Evolutionary conservation across 106 monocot species (phyloP).

Genomic region (Allium sativum): DNA sequence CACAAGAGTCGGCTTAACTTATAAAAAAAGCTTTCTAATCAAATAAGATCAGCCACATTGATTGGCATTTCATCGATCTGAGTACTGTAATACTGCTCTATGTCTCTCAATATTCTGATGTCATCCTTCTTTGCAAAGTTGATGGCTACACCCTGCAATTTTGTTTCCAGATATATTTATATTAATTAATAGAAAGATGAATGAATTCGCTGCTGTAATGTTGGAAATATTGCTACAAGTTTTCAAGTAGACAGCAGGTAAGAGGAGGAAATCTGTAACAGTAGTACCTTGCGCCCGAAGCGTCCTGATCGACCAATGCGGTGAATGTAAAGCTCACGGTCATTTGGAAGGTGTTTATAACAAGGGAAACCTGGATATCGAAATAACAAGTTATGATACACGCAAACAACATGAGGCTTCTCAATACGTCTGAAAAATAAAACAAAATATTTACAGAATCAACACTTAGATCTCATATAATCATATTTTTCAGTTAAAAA

Average conservation of each 20-base stretch:
- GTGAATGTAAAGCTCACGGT: conserved; percentile 90
- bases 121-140: conserved; percentile 92
- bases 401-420: too few species aligned
- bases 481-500: too few species aligned
- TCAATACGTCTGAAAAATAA: neutral
- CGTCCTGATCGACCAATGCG: conserved; percentile 96
- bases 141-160: conserved; percentile 85
- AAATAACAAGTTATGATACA: too few species aligned
- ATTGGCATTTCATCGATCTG: conserved; percentile 99
- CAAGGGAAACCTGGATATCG: conserved; percentile 64
- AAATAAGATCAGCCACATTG: conserved; percentile 93
- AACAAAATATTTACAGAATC: too few species aligned
- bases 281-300: conserved; percentile 90
- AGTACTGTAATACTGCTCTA: conserved; percentile 97
- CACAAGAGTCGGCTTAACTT: too few species aligned
- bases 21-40: conserved; percentile 5
- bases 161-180: too few species aligned
- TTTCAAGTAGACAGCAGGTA: too few species aligned
- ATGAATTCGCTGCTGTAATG: too few species aligned
- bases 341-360: conserved; percentile 92
- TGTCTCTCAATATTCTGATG: conserved; percentile 83
- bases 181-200: too few species aligned
- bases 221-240: too few species aligned
- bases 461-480: too few species aligned
- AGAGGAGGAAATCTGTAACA: neutral